phyloP scores from a whole-genome alignment of 805 yeast species.

The Lachancea cidri region DNA sequence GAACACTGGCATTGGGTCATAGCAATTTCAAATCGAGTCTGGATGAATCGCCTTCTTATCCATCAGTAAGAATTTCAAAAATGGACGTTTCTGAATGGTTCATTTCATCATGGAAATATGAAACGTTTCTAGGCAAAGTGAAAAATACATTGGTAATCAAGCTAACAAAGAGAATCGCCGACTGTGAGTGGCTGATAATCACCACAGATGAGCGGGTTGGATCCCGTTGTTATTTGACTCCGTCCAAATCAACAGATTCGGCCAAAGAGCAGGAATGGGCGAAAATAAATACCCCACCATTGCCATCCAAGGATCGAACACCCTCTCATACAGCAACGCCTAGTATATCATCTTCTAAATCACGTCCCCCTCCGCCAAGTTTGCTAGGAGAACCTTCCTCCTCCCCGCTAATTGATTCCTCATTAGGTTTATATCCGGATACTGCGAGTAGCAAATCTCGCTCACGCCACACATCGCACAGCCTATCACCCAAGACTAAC shows the following conservation, averaged over 20 bases:
- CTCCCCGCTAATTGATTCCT: conserved; percentile 8
- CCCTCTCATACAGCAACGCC: conserved; percentile 1
- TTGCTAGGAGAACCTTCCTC: conserved; percentile 11
- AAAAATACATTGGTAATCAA: conserved; percentile 34
- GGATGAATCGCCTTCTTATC: conserved; percentile 16
- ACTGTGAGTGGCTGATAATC: conserved; percentile 37
- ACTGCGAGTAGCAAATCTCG: background rate
- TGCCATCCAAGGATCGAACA: background rate
- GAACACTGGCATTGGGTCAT: conserved; percentile 18
- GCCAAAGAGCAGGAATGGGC: background rate
- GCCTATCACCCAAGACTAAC: background rate
- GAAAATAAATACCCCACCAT: conserved; percentile 1
- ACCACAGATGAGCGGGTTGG: conserved; percentile 32
- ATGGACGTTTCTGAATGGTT: conserved; percentile 37
- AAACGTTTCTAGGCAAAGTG: conserved; percentile 33
- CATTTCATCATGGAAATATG: conserved; percentile 38
- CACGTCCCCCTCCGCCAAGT: conserved; percentile 12
- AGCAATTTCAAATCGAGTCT: conserved; percentile 5
- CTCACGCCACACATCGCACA: conserved; percentile 3
- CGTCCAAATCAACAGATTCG: conserved; percentile 5
- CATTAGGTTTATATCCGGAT: conserved; percentile 5
- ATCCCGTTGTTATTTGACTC: conserved; percentile 6
- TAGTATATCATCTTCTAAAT: conserved; percentile 5
- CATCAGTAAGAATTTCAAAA: conserved; percentile 34
- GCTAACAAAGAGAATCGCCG: conserved; percentile 35